A percentile compares a stretch with the other conserved stretches of the same genome.
Conservation (phyloP, 2,329 filamentous ascomycete genomes). For the Sporothrix luriei region DNA sequence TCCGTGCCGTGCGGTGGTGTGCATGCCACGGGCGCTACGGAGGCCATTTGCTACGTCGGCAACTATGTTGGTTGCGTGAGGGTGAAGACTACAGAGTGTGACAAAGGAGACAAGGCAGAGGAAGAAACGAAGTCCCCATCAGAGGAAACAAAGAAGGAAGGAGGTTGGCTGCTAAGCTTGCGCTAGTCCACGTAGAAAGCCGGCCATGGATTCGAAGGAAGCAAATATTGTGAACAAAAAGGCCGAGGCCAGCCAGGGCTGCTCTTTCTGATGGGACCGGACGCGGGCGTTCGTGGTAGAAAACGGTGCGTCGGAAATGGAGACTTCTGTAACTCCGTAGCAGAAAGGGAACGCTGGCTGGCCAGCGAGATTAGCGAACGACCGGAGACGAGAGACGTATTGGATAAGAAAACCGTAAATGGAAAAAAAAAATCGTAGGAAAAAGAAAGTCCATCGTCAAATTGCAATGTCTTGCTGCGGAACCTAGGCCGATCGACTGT, state of each 20-base stretch:
- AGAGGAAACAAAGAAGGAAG: not conserved
- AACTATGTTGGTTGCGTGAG: not conserved
- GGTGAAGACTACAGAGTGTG: not conserved
- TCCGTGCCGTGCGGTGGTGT: not conserved
- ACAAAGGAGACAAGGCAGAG: not conserved
- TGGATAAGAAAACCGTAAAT: not conserved
- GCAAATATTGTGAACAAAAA: not conserved
- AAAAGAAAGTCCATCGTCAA: constrained; percentile 1
- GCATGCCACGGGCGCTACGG: not conserved
- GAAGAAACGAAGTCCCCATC: not conserved
- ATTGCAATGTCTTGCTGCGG: constrained; percentile 20
- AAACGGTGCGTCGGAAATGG: not conserved
- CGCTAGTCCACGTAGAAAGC: constrained; percentile 22
- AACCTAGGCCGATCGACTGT: not conserved
- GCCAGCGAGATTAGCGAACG: constrained; percentile 1
- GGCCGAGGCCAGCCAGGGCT: constrained; percentile 2
- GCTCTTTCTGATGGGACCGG: not conserved
- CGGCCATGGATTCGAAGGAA: not conserved
- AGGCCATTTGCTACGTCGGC: not conserved
- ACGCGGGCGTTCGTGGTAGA: not conserved
- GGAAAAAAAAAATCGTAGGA: not conserved
- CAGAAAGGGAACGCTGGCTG: not conserved
- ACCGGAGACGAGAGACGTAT: not conserved
- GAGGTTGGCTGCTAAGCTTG: constrained; percentile 12
- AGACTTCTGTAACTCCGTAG: not conserved